Evolutionary conservation across 2,329 filamentous ascomycete species (phyloP).

Genomic region (Mycosphaerelloides madeirae): DNA sequence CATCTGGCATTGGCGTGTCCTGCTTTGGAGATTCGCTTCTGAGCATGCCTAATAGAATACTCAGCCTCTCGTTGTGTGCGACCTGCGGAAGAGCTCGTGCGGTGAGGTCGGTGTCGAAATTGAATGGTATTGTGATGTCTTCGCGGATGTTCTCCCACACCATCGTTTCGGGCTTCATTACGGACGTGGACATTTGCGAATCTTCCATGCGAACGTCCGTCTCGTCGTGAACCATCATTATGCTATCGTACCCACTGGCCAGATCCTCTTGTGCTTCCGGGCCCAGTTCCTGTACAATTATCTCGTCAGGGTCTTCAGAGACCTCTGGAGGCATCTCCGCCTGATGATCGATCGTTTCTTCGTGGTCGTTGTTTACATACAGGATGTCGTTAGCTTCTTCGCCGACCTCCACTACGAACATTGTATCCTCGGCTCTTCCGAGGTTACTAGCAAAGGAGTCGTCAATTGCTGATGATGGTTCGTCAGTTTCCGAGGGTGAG

Average conservation of each 20-base stretch:
- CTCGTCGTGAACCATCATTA: neutral
- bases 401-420: too few species aligned
- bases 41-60: neutral
- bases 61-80: slow-evolving; percentile 13
- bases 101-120: slow-evolving; percentile 23
- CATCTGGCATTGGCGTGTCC: too few species aligned
- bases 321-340: neutral
- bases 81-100: slow-evolving; percentile 11
- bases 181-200: neutral
- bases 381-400: too few species aligned
- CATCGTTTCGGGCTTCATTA: slow-evolving; percentile 23
- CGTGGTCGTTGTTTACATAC: too few species aligned
- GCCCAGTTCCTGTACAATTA: neutral
- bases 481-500: neutral
- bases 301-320: slow-evolving; percentile 3
- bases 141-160: slow-evolving; percentile 29
- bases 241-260: neutral
- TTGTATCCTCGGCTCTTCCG: too few species aligned
- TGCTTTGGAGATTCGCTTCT: neutral
- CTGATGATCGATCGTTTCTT: too few species aligned
- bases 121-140: slow-evolving; percentile 27
- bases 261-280: neutral
- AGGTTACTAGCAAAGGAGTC: too few species aligned
- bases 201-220: slow-evolving; percentile 2
- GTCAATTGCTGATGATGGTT: neutral